Evolutionary conservation across 2,329 filamentous ascomycete species (phyloP), one percentile per base, ranked within the genome.

Genomic region (Chrysosporium keratinophilum): DNA sequence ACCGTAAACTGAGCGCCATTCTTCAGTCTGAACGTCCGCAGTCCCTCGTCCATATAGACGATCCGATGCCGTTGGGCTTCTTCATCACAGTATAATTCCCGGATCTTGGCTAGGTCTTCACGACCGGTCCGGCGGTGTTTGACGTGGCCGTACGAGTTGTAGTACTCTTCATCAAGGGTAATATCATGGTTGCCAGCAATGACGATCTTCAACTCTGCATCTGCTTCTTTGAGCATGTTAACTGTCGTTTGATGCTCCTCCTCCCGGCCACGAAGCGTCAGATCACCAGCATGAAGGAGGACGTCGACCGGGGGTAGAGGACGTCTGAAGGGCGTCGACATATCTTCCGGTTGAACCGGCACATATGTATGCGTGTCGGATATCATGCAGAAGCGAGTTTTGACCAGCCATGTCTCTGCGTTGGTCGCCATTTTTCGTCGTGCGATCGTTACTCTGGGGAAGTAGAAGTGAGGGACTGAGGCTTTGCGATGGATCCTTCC

Each of bases 181-280:
- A 72, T 69, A 58, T 81, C 77, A 59, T 81, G 78, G 55, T 80
- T 80, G 1, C 78, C 77, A 1, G 77, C 71, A 54, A 81, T 79
- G 42, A 74, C 70, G 2, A 81, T 67, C 58, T 79, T 80, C 6
- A 80, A 66, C 0, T 76, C 73, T 1, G 77, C 75, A 7, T 69
- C 58, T n/a, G 78, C 61, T 1, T 54, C 50, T 3, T 69, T 61
- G 3, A 81, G 65, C 43, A 74, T 63, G 15, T 66, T 55, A 9
- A 80, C 65, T 0, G 75, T 69, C 0, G 60, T 59, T 10, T 58
- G 60, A 42, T 72, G 73, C 56, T 79, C 76, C 1, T 59, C 46
- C 0, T 75, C 48, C 7, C 65, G 67, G 3, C 72, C 74, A 5
- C 64, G 63, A 0, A 69, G 63, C 0, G 76, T 79, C 3, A 80